Percentiles rank a stretch among this genome's conserved stretches.
Evolutionary conservation across 192 early-diverging fungal species (phyloP).

Genomic region (Coemansia erecta): DNA sequence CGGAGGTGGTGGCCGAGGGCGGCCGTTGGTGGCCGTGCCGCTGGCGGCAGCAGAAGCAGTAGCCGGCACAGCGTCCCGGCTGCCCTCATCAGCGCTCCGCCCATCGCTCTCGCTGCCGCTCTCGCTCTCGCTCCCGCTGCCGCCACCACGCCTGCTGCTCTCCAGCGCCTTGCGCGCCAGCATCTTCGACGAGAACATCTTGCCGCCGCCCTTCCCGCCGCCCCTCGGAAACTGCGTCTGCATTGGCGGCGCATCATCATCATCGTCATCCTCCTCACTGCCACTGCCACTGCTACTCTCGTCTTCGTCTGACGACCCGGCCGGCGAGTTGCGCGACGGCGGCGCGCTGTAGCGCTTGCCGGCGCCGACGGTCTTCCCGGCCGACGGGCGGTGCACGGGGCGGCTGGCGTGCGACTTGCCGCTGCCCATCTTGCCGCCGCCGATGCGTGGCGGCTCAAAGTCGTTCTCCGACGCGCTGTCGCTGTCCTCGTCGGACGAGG

Average conservation of each 20-base stretch:
- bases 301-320: constrained; percentile 1
- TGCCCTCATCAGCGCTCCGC: not conserved
- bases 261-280: constrained; percentile 5
- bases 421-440: constrained; percentile 8
- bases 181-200: constrained; percentile 54
- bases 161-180: constrained; percentile 42
- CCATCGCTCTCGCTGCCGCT: constrained; percentile 4
- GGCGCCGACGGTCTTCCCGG: constrained; percentile 43
- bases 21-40: not conserved
- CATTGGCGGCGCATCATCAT: not conserved
- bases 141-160: constrained; percentile 22
- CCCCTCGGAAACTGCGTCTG: constrained; percentile 13
- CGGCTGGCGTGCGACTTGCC: constrained; percentile 7
- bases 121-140: constrained; percentile 13
- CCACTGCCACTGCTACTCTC: constrained; percentile 12
- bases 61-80: too few species aligned
- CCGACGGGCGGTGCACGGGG: constrained; percentile 15
- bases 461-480: constrained; percentile 22
- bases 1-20: constrained; percentile 1
- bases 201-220: constrained; percentile 50
- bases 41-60: not conserved
- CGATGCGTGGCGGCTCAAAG: constrained; percentile 17
- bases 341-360: constrained; percentile 39
- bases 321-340: constrained; percentile 27
- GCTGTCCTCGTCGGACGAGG: not conserved